Conservation (phyloP, 768 basidiomycete species). For the Phylloporus sp. region DNA sequence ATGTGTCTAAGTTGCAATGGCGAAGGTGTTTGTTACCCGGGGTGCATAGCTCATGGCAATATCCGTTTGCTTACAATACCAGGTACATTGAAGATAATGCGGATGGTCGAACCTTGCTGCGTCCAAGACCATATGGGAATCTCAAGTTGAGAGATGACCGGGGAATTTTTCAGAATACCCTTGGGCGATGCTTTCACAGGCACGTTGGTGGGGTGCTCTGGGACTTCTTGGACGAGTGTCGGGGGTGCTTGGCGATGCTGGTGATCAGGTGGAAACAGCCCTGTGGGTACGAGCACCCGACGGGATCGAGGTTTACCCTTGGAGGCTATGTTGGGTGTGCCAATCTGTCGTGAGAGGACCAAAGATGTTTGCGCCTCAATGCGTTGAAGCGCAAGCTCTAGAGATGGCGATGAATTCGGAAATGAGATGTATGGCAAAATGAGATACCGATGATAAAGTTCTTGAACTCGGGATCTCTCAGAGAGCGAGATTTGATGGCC, state of each 20-base stretch:
- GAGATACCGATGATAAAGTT: conserved; percentile 60
- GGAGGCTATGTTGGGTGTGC: conserved; percentile 70
- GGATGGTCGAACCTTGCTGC: conserved; percentile 39
- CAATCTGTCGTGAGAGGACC: conserved; percentile 63
- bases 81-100: conserved; percentile 52
- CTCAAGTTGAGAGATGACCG: conserved; percentile 3
- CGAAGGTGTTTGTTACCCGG: conserved; percentile 1
- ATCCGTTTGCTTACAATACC: conserved; percentile 44
- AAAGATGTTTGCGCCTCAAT: conserved; percentile 60
- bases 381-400: conserved; percentile 67
- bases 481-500: conserved; percentile 53
- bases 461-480: conserved; percentile 63
- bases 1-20: conserved; percentile 38
- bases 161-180: conserved; percentile 40
- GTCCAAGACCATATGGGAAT: conserved; percentile 54
- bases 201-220: conserved; percentile 42
- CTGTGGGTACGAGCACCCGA: conserved; percentile 50
- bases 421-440: neutral
- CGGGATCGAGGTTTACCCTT: conserved; percentile 68
- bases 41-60: conserved; percentile 4
- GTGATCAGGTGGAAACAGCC: conserved; percentile 33
- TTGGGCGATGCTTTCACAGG: conserved; percentile 28
- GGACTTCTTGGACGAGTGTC: conserved; percentile 27
- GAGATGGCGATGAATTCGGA: conserved; percentile 12
- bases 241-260: conserved; percentile 11